Percentiles rank a stretch among this genome's conserved stretches.
Conservation (phyloP, 2,329 filamentous ascomycete species). For the Ascochyta lentis region DNA sequence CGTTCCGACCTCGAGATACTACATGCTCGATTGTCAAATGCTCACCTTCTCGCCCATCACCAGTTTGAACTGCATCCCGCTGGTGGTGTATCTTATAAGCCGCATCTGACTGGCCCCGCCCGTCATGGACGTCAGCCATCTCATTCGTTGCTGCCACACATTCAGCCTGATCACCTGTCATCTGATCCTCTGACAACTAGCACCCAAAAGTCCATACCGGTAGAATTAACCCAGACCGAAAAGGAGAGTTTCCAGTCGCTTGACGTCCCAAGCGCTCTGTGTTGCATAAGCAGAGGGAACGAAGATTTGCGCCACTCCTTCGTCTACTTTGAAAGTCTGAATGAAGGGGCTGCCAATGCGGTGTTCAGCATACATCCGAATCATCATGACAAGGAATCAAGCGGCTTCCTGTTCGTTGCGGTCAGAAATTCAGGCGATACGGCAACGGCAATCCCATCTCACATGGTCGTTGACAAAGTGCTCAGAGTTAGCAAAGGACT, state of each 20-base stretch:
- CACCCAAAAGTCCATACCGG: not conserved
- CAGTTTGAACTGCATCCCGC: conserved; percentile 15
- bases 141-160: conserved; percentile 10
- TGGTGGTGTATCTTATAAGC: conserved; percentile 13
- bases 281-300: conserved; percentile 20
- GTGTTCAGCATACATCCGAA: conserved; percentile 36
- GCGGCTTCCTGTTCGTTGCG: conserved; percentile 26
- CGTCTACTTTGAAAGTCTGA: conserved; percentile 35
- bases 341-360: conserved; percentile 45
- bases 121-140: conserved; percentile 13
- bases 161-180: not conserved
- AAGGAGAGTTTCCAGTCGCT: conserved; percentile 12
- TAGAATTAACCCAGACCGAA: conserved; percentile 16
- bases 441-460: conserved; percentile 16
- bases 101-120: not conserved
- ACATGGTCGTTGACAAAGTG: conserved; percentile 27
- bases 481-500: conserved; percentile 41
- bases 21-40: conserved; percentile 15
- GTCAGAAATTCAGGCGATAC: conserved; percentile 8
- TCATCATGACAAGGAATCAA: not conserved
- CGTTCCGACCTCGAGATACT: conserved; percentile 10
- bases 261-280: conserved; percentile 18
- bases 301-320: conserved; percentile 9
- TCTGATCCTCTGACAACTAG: not conserved
- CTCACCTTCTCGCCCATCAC: conserved; percentile 14